Base-by-base conservation (phyloP, 1,139 yeast genomes). In the Suhomyces terraborum region DNA sequence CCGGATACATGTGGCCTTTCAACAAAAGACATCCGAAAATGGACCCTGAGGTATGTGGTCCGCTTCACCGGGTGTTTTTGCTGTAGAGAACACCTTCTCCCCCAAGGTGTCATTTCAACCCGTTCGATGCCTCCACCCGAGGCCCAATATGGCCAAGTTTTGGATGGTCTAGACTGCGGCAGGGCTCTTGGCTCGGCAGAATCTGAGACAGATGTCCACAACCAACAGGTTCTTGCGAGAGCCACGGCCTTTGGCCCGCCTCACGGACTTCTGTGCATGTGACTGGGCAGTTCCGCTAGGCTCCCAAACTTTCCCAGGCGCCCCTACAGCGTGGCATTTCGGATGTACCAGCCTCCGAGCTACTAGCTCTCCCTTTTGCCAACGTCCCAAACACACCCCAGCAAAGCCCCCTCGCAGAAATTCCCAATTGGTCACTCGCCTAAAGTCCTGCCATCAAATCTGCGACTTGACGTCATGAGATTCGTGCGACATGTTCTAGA, bases 401-500 rank as follows among this genome's bases (percentile, higher is more conserved):
- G 6, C 27, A 22, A 32, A 32, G 35, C 27, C 26, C 19, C 35
- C 24, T 13, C 16, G n/a, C 26, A 16, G 13, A n/a, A 18, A n/a
- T 18, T 18, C 36, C 22, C 21, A 10, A 16, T 17, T 25, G 29
- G 36, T 32, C 30, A 32, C 20, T 32, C 29, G 29, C 32, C 32
- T 30, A 30, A 19, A 30, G 14, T 9, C 12, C 20, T 30, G 16
- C 24, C 32, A 30, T 19, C 7, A 30, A 30, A 8, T 13, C 35
- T 32, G 30, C 32, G 25, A 17, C 33, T 24, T 35, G 19, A 22
- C 32, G 31, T 29, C 23, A 18, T n/a, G 19, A 16, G 32, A 12
- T 13, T 19, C 16, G 5, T 20, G 18, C 16, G 10, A 20, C 36
- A 12, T 17, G 38, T 35, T 35, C 38, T 35, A 35, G 38, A 35